Conservation (phyloP, 2,329 filamentous ascomycete species). For the Cordyceps farinosa region DNA sequence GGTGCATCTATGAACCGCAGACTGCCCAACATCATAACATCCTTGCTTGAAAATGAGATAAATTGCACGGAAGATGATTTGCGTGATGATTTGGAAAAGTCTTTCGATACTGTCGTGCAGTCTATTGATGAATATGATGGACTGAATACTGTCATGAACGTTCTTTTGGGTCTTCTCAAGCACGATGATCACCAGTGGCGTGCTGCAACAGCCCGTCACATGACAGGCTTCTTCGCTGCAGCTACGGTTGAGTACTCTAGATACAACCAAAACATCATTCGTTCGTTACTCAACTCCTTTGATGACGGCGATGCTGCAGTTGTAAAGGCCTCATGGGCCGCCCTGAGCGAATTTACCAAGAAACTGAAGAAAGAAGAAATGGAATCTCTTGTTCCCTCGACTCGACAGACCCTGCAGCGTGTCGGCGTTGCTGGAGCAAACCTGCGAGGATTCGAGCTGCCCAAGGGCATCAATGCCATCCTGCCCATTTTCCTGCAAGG, state of each 20-base stretch:
- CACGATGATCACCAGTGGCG: constrained; percentile 88
- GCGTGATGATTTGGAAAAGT: constrained; percentile 66
- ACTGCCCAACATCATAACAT: constrained; percentile 85
- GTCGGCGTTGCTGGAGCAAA: constrained; percentile 84
- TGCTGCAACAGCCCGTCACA: constrained; percentile 70
- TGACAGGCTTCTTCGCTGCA: constrained; percentile 80
- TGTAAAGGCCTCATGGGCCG: constrained; percentile 85
- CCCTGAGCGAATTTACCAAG: constrained; percentile 82
- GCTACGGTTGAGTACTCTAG: constrained; percentile 86
- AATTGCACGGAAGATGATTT: constrained; percentile 70
- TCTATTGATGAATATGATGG: constrained; percentile 97
- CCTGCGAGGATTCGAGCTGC: constrained; percentile 82
- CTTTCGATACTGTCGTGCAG: constrained; percentile 85
- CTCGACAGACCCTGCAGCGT: constrained; percentile 78
- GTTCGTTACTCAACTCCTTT: constrained; percentile 85
- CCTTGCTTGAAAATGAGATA: constrained; percentile 90
- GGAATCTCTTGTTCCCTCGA: constrained; percentile 86
- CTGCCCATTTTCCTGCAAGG: constrained; percentile 96
- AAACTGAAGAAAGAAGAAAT: constrained; percentile 94
- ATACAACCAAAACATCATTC: constrained; percentile 94
- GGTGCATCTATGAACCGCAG: constrained; percentile 86
- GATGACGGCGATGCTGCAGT: constrained; percentile 81
- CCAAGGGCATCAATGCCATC: constrained; percentile 95
- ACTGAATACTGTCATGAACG: constrained; percentile 92
- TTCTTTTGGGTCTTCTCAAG: constrained; percentile 82